These are phyloP conservation scores for Pontederia crassipes DNA, from an alignment of 176 grass and related monocot species.

Conservation along the genomic window DNA sequence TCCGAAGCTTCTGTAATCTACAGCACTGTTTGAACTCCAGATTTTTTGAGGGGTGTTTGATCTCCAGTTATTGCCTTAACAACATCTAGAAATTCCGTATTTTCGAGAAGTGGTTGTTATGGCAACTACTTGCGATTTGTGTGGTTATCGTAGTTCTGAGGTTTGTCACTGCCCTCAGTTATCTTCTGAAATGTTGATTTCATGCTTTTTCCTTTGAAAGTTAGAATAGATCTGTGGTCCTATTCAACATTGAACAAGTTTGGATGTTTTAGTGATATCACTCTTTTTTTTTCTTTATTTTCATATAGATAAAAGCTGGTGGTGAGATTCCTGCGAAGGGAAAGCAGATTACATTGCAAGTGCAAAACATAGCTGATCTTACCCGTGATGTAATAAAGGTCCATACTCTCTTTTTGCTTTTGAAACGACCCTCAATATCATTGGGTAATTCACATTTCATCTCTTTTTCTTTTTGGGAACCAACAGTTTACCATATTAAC, in stretches of 20 bases:
- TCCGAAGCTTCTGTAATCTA: too few relatives aligned
- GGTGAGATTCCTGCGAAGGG: slow-evolving; percentile 80
- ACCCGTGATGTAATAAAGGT: slow-evolving; percentile 82
- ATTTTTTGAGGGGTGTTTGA: too few relatives aligned
- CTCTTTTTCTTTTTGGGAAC: too few relatives aligned
- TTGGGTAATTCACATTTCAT: too few relatives aligned
- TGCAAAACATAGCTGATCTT: slow-evolving; percentile 63
- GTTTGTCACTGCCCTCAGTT: slow-evolving; percentile 27
- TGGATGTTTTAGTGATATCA: background rate
- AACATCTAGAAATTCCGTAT: slow-evolving; percentile 82
- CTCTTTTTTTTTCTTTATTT: slow-evolving; percentile 4
- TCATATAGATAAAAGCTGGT: slow-evolving; percentile 76
- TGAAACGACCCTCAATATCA: background rate
- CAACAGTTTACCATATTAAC: too few relatives aligned
- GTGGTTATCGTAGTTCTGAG: slow-evolving; percentile 93
- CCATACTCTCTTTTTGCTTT: slow-evolving; percentile 3
- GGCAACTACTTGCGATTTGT: slow-evolving; percentile 70
- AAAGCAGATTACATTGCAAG: slow-evolving; percentile 59
- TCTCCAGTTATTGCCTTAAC: slow-evolving; percentile 16
- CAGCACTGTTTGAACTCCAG: too few relatives aligned
- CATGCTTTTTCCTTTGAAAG: background rate
- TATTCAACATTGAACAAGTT: slow-evolving; percentile 7
- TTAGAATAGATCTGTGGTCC: background rate
- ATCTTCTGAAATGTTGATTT: background rate
- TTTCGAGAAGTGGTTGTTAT: slow-evolving; percentile 90